Conservation (phyloP, 2,329 filamentous ascomycete genomes). For the Ceratocystis alfenasii region DNA sequence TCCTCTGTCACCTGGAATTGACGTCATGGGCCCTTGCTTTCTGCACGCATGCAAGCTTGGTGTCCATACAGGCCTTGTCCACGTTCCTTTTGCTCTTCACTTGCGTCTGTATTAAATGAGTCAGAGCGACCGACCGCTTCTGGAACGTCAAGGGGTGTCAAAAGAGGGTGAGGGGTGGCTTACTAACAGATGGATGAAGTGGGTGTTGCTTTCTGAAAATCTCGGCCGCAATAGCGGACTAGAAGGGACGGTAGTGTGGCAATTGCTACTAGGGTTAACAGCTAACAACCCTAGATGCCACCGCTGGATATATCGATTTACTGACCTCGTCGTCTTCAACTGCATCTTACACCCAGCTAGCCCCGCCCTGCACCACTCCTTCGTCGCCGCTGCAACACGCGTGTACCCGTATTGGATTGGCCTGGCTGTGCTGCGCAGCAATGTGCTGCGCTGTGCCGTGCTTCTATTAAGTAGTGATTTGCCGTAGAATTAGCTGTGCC, state of each 20-base stretch:
- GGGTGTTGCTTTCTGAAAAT: too few relatives aligned
- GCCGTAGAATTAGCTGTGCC: background rate
- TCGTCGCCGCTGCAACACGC: background rate
- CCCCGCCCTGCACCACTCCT: background rate
- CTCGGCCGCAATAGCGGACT: background rate
- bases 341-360: background rate
- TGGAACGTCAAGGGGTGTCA: background rate
- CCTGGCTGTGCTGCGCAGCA: background rate
- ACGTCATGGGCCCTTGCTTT: conserved; percentile 9
- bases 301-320: background rate
- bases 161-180: too few relatives aligned
- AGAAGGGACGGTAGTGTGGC: background rate
- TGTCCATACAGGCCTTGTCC: background rate
- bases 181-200: too few relatives aligned
- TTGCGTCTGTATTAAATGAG: background rate
- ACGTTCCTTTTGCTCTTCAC: background rate
- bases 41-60: conserved; percentile 1
- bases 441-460: background rate
- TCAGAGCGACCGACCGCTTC: background rate
- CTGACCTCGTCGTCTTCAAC: background rate
- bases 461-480: background rate
- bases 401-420: background rate
- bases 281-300: background rate
- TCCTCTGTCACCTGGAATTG: background rate
- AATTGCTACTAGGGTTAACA: background rate